phyloP scores from a whole-genome alignment of 2,329 filamentous ascomycete species.

The Sporothrix brunneoviolacea region DNA sequence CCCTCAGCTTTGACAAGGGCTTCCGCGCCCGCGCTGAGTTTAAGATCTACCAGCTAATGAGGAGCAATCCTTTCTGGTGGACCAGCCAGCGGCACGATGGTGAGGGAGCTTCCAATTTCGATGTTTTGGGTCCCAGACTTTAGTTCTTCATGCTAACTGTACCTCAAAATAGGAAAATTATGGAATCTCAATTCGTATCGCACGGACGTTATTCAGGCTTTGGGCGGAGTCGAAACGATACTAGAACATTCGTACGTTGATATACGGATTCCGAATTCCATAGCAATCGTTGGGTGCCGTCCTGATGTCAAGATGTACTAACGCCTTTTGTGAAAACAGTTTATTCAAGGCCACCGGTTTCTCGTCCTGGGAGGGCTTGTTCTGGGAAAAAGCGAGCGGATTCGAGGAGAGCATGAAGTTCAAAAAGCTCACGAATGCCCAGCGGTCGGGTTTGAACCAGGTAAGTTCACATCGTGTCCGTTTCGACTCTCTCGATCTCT shows the following conservation, averaged over 20 bases:
- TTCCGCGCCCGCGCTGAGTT: conserved; percentile 95
- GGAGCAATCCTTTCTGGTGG: conserved; percentile 99
- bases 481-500: too few relatives aligned
- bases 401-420: conserved; percentile 72
- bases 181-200: conserved; percentile 89
- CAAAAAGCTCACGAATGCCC: conserved; percentile 97
- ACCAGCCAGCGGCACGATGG: conserved; percentile 94
- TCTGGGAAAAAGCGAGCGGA: conserved; percentile 61
- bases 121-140: too few relatives aligned
- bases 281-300: too few relatives aligned
- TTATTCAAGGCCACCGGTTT: conserved; percentile 96
- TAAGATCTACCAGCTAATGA: conserved; percentile 98
- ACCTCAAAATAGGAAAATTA: too few relatives aligned
- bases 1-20: conserved; percentile 95
- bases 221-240: conserved; percentile 96
- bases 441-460: conserved; percentile 92
- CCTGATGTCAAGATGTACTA: too few relatives aligned
- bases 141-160: too few relatives aligned
- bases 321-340: too few relatives aligned
- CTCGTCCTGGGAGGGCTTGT: conserved; percentile 92
- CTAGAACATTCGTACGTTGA: conserved; percentile 93
- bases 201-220: conserved; percentile 92
- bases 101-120: too few relatives aligned
- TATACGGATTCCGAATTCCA: too few relatives aligned
- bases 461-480: too few relatives aligned